A percentile compares a stretch with the other conserved stretches of the same genome.
Evolutionary conservation across 108 stramenopile genomes (phyloP).

Genomic region (Pseudonitzschia multiseries): DNA sequence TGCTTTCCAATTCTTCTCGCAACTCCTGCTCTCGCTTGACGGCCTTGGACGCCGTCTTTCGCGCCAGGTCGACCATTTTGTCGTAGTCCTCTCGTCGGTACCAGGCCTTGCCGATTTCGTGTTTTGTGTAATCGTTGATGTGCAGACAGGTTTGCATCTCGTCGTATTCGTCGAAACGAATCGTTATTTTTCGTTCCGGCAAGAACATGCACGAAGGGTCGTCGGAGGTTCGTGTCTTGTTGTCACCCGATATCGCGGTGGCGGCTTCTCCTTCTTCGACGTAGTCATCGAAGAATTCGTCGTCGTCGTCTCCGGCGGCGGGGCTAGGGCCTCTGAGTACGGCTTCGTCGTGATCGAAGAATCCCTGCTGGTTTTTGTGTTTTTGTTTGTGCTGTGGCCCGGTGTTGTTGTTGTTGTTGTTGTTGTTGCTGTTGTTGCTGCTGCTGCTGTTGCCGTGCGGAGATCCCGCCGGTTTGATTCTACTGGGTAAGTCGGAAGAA

Average conservation of each 20-base stretch:
- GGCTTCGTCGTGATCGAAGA: too few relatives aligned
- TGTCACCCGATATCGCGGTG: not conserved
- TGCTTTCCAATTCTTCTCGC: slow-evolving; percentile 3
- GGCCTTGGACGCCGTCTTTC: slow-evolving; percentile 34
- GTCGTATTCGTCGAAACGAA: slow-evolving; percentile 39
- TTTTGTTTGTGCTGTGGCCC: not conserved
- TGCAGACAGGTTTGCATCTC: slow-evolving; percentile 40
- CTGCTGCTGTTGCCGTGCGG: not conserved
- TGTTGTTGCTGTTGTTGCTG: not conserved
- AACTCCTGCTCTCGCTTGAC: slow-evolving; percentile 31
- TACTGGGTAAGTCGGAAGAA: not conserved
- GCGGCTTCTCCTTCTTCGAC: not conserved
- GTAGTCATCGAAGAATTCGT: slow-evolving; percentile 10
- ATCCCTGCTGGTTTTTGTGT: too few relatives aligned
- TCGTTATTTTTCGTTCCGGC: slow-evolving; percentile 27
- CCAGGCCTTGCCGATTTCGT: slow-evolving; percentile 30
- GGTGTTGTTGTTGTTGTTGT: too few relatives aligned
- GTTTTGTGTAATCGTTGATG: slow-evolving; percentile 42
- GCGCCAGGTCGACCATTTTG: slow-evolving; percentile 33
- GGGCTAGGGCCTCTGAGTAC: too few relatives aligned
- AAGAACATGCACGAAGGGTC: not conserved
- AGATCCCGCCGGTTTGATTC: not conserved
- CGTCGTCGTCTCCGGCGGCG: slow-evolving; percentile 18
- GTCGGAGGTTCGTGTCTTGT: not conserved
- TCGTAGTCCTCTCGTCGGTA: slow-evolving; percentile 43